These are phyloP conservation scores for Populus pruinosa DNA, from an alignment of 345 rosid species.

Conservation along the genomic window DNA sequence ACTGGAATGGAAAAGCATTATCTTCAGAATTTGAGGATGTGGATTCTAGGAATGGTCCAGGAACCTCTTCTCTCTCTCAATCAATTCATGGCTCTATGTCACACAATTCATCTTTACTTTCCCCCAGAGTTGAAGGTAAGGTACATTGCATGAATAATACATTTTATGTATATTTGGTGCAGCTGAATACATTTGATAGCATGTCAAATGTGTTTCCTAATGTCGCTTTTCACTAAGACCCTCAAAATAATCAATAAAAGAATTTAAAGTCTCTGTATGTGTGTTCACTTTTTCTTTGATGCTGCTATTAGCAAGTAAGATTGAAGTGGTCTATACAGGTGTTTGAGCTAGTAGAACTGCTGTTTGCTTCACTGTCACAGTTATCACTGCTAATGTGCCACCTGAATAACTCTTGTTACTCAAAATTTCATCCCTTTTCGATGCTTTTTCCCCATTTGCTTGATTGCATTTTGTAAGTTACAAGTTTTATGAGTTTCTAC, in stretches of 20 bases:
- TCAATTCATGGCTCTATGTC: constrained; percentile 12
- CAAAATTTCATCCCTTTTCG: not conserved
- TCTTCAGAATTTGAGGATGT: constrained; percentile 45
- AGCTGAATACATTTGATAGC: not conserved
- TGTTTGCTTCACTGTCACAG: too few relatives aligned
- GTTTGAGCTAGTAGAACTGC: too few relatives aligned
- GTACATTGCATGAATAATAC: constrained; percentile 4
- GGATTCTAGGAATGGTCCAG: constrained; percentile 26
- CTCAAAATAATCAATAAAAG: not conserved
- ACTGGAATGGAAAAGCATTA: constrained; percentile 35
- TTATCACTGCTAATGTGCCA: too few relatives aligned
- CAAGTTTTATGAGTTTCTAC: not conserved
- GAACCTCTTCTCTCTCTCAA: constrained; percentile 20
- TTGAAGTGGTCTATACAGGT: too few relatives aligned
- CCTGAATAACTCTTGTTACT: too few relatives aligned
- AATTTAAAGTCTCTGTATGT: not conserved
- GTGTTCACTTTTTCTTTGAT: too few relatives aligned
- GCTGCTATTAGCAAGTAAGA: too few relatives aligned
- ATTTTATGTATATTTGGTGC: not conserved
- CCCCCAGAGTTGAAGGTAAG: constrained; percentile 35
- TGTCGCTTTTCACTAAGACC: not conserved
- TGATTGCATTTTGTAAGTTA: not conserved
- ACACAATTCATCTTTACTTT: constrained; percentile 27
- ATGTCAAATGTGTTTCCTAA: not conserved
- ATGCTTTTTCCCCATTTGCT: not conserved